phyloP scores from a whole-genome alignment of 441 rosid genomes.

The Euphorbia schlechtendalii region DNA sequence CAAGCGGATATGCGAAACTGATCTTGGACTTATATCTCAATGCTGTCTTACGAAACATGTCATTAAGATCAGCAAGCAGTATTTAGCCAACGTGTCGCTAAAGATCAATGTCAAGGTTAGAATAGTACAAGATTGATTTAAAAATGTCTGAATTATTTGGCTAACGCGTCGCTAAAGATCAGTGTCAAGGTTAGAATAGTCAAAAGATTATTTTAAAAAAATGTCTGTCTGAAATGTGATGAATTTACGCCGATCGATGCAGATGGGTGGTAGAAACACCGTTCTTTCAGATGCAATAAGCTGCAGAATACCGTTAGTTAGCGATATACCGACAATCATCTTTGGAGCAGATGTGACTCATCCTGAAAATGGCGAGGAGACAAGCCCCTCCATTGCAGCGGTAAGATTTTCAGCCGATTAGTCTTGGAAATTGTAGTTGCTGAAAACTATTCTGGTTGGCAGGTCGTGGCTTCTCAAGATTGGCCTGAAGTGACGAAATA shows the following conservation, averaged over 20 bases:
- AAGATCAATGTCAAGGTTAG: conserved; percentile 27
- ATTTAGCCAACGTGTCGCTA: conserved; percentile 21
- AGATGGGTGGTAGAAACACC: conserved; percentile 99
- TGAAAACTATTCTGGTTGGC: conserved; percentile 20
- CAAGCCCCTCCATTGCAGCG: conserved; percentile 96
- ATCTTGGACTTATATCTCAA: conserved; percentile 22
- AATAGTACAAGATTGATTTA: not conserved
- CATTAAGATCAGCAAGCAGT: conserved; percentile 16
- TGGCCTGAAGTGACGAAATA: conserved; percentile 99
- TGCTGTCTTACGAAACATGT: conserved; percentile 24
- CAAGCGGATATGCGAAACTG: conserved; percentile 24
- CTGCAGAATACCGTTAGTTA: conserved; percentile 86
- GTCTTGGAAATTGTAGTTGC: too few species aligned
- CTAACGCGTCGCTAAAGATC: conserved; percentile 20
- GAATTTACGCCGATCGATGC: conserved; percentile 11
- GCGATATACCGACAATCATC: conserved; percentile 92
- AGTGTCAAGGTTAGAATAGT: conserved; percentile 19
- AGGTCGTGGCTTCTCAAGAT: conserved; percentile 99
- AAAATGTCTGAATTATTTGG: conserved; percentile 15
- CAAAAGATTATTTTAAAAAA: not conserved
- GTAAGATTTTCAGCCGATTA: conserved; percentile 36
- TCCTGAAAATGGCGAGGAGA: conserved; percentile 94
- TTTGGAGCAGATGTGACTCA: conserved; percentile 98
- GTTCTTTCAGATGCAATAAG: conserved; percentile 92
- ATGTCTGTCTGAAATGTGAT: too few species aligned